Base-by-base conservation (phyloP, 192 early-diverging fungal species). In the Radiomyces spectabilis region DNA sequence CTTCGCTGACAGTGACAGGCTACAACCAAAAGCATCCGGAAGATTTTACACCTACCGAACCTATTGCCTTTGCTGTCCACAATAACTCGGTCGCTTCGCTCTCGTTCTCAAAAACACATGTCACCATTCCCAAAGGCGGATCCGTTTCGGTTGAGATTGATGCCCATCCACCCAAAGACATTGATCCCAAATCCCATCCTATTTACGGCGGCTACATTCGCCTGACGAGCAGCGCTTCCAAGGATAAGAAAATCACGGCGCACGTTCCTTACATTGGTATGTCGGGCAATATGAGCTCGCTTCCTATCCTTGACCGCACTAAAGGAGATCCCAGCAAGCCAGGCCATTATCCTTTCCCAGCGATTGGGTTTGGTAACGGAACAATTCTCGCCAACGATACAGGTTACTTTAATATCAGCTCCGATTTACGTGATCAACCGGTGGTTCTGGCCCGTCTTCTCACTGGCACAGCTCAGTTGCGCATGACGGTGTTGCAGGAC, bases 131-230 rank as follows among this genome's bases (percentile, higher is more conserved):
- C 15, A 49, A 71, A 15, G 55, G 58, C 7, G 38, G 48, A 39
- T 59, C 51, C 27, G 52, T 34, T n/a, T 59, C 53, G 7, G 38
- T 80, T 15, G 69, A 41, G 2, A 19, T 81, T 7, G 38, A 16
- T 5, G 74, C 78, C 42, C 43, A 30, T 1, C 73, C 74, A 18
- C 79, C 76, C 38, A 45, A 56, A 21, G 61, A 50, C 9, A 59
- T 59, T 2, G 41, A 53, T 37, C 30, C 51, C 1, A 24, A 43
- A 2, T 47, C 59, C 38, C 67, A 65, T 16, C 61, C 70, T 22
- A 65, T 80, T 39, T 80, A 77, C 60, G 71, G 64, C 27, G 78
- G 78, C 6, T 77, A 63, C 29, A 63, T 80, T 24, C 57, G 71
- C 8, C 24, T 33, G 1, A 35, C 43, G 18, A 49, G 8, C 7